These are phyloP conservation scores for Xerocomus brunneocitrinus DNA, from an alignment of 768 basidiomycete genomes.

Conservation along the genomic window DNA sequence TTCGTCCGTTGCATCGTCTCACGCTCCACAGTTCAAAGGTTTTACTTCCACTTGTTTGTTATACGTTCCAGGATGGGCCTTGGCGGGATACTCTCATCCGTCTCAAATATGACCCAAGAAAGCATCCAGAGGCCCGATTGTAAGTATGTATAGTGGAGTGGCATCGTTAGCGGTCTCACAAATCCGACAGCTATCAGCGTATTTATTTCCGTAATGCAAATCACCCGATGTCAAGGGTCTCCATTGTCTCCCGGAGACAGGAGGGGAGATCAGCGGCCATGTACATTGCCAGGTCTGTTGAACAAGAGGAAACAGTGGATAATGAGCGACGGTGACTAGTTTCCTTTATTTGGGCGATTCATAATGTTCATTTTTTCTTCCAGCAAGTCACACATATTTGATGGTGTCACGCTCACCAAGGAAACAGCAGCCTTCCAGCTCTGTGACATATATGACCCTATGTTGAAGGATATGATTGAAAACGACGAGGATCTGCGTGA, in stretches of 20 bases:
- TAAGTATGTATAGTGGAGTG: conserved; percentile 36
- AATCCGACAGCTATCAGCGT: conserved; percentile 76
- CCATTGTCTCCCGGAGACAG: conserved; percentile 62
- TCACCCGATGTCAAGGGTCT: conserved; percentile 72
- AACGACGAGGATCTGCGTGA: conserved; percentile 65
- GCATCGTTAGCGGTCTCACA: conserved; percentile 1
- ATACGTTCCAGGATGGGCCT: conserved; percentile 90
- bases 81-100: conserved; percentile 87
- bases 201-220: conserved; percentile 87
- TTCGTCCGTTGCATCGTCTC: not conserved
- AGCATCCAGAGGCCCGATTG: conserved; percentile 69
- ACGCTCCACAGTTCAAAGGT: conserved; percentile 61
- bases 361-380: not conserved
- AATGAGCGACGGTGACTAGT: conserved; percentile 29
- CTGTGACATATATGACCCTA: conserved; percentile 85
- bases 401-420: conserved; percentile 73
- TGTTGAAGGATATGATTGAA: conserved; percentile 78
- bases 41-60: conserved; percentile 75
- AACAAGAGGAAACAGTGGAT: conserved; percentile 31
- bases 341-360: not conserved
- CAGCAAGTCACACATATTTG: conserved; percentile 81
- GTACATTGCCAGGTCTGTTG: conserved; percentile 28
- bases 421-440: conserved; percentile 94
- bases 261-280: conserved; percentile 35
- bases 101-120: conserved; percentile 87